These are phyloP conservation scores for Lepidopterella palustris DNA, from an alignment of 495 filamentous ascomycete genomes.

Conservation along the genomic window DNA sequence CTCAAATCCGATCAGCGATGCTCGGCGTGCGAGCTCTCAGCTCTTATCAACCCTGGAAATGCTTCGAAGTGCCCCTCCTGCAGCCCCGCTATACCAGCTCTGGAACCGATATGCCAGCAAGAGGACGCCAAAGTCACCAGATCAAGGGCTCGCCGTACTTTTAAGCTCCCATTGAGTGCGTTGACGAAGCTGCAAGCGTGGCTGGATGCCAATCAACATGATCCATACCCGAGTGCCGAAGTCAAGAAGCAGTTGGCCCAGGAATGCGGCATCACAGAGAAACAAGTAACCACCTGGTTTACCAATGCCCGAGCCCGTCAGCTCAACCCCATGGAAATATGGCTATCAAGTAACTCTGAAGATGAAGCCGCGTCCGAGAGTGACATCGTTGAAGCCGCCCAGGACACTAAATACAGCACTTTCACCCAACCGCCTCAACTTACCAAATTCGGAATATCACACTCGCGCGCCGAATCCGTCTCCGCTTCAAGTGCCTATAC, in stretches of 20 bases:
- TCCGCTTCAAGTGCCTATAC: slow-evolving; percentile 17
- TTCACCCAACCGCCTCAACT: not conserved
- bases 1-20: slow-evolving; percentile 7
- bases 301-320: slow-evolving; percentile 24
- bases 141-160: slow-evolving; percentile 20
- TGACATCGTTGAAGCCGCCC: slow-evolving; percentile 16
- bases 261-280: slow-evolving; percentile 25
- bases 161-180: slow-evolving; percentile 21
- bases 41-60: slow-evolving; percentile 9
- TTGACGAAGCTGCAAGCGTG: slow-evolving; percentile 21
- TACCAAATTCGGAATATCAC: not conserved
- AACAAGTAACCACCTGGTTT: slow-evolving; percentile 25
- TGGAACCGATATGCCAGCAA: not conserved
- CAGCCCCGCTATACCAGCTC: slow-evolving; percentile 1
- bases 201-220: slow-evolving; percentile 20
- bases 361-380: slow-evolving; percentile 18
- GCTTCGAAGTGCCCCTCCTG: slow-evolving; percentile 14
- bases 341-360: slow-evolving; percentile 13
- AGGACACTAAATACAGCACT: slow-evolving; percentile 2
- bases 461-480: slow-evolving; percentile 12
- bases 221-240: slow-evolving; percentile 22
- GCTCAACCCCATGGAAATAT: slow-evolving; percentile 22
- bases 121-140: slow-evolving; percentile 10
- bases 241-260: slow-evolving; percentile 17
- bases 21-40: slow-evolving; percentile 24